Evolutionary conservation across 2,329 filamentous ascomycete species (phyloP), one percentile per base, ranked within the genome.

Genomic region (Mollisiaceae sp.): DNA sequence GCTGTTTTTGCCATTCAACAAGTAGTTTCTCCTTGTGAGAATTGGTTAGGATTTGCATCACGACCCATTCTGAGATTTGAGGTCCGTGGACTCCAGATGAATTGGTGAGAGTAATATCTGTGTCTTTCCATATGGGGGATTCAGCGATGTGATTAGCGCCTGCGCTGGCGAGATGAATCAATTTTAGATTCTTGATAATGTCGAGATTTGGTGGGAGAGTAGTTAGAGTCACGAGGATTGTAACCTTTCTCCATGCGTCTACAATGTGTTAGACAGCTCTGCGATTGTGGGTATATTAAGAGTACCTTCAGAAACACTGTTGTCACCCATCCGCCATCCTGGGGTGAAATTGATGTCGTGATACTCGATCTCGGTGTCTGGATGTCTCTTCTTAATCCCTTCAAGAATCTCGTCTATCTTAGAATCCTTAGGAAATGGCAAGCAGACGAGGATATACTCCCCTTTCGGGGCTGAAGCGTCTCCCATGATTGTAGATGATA

Each of bases 41-140:
- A 27, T 83, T 79, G n/a, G 83, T 80, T 2, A 90, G 78, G 62
- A 84, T 82, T 70, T 88, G 89, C 81, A 89, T 81, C 35, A 89
- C 76, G 14, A 87, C 84, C 87, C 88, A 91, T 78, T 90, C 88
- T 0, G 87, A 81, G 59, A 90, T 90, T 64, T 88, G 86, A 0
- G 88, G 88, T 1, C 77, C 76, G 60, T 78, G 77, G 15, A 79
- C 71, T 8, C 78, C 77, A 5, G 72, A 76, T 8, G 75, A 74
- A 14, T 75, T 78, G 0, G 76, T 75, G 24, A 79, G 69, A 0
- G 72, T 64, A n/a, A 79, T 74, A n/a, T 73, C 65, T 2, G 76
- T 74, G 5, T 77, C 72, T 52, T 70, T 77, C 66, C 72, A 79
- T 1, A 79, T 66, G 0, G 71, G 72, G 1, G 70, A 70, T 0